A percentile compares a stretch with the other conserved stretches of the same genome.
Conservation (phyloP, 2,329 filamentous ascomycete species). For the Zarea fungicola region DNA sequence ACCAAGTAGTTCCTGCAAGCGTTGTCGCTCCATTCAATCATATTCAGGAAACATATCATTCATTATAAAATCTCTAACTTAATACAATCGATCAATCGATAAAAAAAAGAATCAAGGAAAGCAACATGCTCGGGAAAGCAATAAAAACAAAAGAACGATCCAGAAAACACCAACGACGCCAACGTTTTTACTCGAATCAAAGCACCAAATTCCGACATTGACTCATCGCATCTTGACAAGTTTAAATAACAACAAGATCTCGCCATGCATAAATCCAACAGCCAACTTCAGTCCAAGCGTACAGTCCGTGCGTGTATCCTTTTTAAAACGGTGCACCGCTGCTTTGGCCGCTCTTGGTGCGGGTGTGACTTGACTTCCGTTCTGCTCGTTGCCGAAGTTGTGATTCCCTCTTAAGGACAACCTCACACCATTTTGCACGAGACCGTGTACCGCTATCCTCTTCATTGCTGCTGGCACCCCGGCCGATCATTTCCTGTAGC, state of each 20-base stretch:
- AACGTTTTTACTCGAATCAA: constrained; percentile 9
- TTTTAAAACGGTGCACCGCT: constrained; percentile 22
- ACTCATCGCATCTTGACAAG: constrained; percentile 13
- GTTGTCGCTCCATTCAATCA: neutral
- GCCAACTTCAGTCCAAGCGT: constrained; percentile 2
- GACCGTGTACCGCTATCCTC: constrained; percentile 37
- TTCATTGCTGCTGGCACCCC: constrained; percentile 43
- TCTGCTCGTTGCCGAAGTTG: constrained; percentile 51
- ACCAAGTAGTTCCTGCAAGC: no score
- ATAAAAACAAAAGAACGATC: constrained; percentile 5
- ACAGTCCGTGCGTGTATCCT: neutral
- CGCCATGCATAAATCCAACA: constrained; percentile 9
- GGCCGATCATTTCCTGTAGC: constrained; percentile 65
- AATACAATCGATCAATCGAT: constrained; percentile 15
- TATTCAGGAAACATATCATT: constrained; percentile 6
- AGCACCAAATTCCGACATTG: constrained; percentile 8
- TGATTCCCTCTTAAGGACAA: constrained; percentile 60
- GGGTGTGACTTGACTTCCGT: constrained; percentile 42
- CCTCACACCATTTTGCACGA: constrained; percentile 60
- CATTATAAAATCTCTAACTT: constrained; percentile 12
- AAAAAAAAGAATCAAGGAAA: constrained; percentile 6
- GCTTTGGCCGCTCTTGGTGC: constrained; percentile 46
- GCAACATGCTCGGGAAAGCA: constrained; percentile 6
- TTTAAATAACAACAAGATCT: constrained; percentile 16
- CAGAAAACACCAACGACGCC: constrained; percentile 18